These are phyloP conservation scores for Globisporangium radiosum DNA, from an alignment of 352 stramenopile genomes.

Conservation along the genomic window DNA sequence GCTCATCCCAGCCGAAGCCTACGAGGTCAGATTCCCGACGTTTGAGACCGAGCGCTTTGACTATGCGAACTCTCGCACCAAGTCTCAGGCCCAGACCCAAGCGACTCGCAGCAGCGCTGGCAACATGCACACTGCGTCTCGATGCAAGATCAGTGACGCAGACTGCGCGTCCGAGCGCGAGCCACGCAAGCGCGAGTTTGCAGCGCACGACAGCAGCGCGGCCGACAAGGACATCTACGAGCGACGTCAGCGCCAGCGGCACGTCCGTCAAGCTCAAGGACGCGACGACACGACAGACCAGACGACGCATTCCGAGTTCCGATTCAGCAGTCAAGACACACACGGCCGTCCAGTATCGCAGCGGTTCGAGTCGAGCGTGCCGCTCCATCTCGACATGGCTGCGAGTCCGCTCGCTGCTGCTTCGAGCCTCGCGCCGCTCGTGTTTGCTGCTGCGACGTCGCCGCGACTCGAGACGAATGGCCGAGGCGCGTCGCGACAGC, in stretches of 20 bases:
- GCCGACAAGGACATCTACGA: not conserved
- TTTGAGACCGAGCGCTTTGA: not conserved
- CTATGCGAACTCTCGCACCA: not conserved
- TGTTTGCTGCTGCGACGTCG: constrained; percentile 11
- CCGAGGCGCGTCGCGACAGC: not conserved
- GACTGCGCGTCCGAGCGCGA: not conserved
- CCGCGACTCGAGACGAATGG: constrained; percentile 4
- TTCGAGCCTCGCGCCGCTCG: constrained; percentile 4
- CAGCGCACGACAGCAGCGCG: not conserved
- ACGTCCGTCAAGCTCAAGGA: no score
- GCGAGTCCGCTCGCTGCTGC: constrained; percentile 9
- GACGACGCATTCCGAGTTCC: no score
- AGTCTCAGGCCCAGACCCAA: not conserved
- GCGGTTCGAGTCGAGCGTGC: not conserved
- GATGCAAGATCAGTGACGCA: no score
- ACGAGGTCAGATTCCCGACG: not conserved
- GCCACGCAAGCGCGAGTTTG: not conserved
- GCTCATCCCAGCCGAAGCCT: not conserved
- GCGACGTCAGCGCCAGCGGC: not conserved
- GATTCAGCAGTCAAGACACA: not conserved
- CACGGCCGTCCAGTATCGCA: not conserved
- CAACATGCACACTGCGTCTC: no score
- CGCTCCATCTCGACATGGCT: constrained; percentile 4
- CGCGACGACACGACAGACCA: no score
- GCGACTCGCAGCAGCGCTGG: not conserved